Percentiles rank a stretch among this genome's conserved stretches.
These are phyloP conservation scores for Diaporthe vaccinii DNA, from an alignment of 2,329 filamentous ascomycete species.

Conservation along the genomic window DNA sequence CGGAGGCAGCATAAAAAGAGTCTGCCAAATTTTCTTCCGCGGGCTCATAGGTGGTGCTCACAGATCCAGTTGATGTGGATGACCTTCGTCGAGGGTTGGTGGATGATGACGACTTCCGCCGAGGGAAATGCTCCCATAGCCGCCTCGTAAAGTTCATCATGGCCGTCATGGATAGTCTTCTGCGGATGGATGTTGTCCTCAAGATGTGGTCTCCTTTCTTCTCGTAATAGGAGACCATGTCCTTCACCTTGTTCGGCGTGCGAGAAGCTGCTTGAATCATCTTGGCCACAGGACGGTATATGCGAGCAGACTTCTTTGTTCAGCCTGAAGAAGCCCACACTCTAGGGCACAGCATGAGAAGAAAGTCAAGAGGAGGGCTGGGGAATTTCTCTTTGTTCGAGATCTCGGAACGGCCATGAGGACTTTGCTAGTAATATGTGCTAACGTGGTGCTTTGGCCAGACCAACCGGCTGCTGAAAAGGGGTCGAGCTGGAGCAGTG, in stretches of 20 bases:
- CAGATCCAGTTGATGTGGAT: neutral
- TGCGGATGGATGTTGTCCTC: neutral
- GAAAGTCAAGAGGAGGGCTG: neutral
- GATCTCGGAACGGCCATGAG: neutral
- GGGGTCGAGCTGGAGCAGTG: slow-evolving; percentile 5
- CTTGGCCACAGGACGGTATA: neutral
- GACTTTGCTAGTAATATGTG: neutral
- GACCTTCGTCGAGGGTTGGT: neutral
- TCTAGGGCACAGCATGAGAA: neutral
- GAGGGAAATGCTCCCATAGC: slow-evolving; percentile 13
- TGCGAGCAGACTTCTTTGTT: neutral
- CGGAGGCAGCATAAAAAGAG: neutral
- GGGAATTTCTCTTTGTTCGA: neutral
- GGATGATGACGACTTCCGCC: neutral
- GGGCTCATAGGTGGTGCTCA: neutral
- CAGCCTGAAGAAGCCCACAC: neutral
- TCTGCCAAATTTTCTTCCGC: neutral
- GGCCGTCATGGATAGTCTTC: neutral
- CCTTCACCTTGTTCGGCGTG: neutral
- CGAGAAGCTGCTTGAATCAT: neutral
- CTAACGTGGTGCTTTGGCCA: neutral
- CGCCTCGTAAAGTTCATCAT: slow-evolving; percentile 11
- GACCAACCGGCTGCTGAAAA: neutral
- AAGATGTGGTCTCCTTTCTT: neutral
- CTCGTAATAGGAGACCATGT: slow-evolving; percentile 16